phyloP scores from a whole-genome alignment of 306 rosid species.

The Acacia acuminata region DNA sequence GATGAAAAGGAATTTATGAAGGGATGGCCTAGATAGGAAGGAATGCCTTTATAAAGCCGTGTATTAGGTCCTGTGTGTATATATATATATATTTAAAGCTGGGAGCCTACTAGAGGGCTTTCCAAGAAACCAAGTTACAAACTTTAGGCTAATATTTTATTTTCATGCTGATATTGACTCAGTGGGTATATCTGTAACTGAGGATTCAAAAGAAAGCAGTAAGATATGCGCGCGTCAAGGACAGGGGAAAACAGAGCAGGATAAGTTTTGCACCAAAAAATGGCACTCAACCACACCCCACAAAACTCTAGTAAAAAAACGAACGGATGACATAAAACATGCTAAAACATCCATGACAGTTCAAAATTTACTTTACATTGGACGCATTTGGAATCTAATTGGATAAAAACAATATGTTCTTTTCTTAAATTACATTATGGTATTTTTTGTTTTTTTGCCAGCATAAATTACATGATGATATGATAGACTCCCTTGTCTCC shows the following conservation, averaged over 20 bases:
- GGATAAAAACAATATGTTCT: background rate
- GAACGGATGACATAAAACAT: background rate
- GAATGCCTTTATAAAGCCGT: conserved; percentile 40
- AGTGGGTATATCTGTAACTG: conserved; percentile 40
- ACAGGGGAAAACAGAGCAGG: background rate
- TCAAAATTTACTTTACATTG: conserved; percentile 32
- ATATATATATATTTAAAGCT: conserved; percentile 26
- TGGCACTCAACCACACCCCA: background rate
- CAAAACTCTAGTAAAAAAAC: conserved; percentile 7
- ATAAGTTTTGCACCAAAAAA: background rate
- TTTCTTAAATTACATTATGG: background rate
- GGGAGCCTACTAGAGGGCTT: conserved; percentile 58
- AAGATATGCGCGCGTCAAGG: background rate
- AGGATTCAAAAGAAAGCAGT: conserved; percentile 23
- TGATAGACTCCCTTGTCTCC: conserved; percentile 22
- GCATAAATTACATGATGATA: background rate
- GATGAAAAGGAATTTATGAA: conserved; percentile 34
- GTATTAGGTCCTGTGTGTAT: background rate
- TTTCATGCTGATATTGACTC: conserved; percentile 14
- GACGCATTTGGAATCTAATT: conserved; percentile 11
- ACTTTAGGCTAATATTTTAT: conserved; percentile 35
- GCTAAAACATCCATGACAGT: background rate
- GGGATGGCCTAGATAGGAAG: conserved; percentile 45
- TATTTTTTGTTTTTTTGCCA: too few species aligned
- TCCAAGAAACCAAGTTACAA: conserved; percentile 87